Evolutionary conservation across 2,329 filamentous ascomycete genomes (phyloP).

Genomic region (Pseudogymnoascus sp.): DNA sequence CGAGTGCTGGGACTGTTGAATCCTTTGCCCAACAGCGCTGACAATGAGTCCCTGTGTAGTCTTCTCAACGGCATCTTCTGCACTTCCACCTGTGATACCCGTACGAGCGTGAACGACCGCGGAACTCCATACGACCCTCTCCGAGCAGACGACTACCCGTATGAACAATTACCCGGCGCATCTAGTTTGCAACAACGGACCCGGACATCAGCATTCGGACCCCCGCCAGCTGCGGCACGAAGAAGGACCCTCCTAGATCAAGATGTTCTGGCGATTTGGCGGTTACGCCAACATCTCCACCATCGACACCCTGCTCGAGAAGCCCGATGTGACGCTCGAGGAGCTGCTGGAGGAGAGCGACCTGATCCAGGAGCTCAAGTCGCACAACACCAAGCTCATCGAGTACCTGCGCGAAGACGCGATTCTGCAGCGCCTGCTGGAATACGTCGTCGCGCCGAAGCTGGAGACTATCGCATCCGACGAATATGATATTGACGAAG

Average conservation of each 20-base stretch:
- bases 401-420: slow-evolving; percentile 87
- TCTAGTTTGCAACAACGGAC: slow-evolving; percentile 17
- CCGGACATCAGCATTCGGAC: slow-evolving; percentile 17
- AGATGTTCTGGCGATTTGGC: slow-evolving; percentile 99
- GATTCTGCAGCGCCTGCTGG: slow-evolving; percentile 74
- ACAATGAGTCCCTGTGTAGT: not conserved
- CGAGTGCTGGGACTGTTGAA: not conserved
- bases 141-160: slow-evolving; percentile 18
- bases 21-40: not conserved
- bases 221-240: slow-evolving; percentile 22
- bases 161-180: slow-evolving; percentile 23
- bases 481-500: slow-evolving; percentile 42
- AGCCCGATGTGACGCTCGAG: slow-evolving; percentile 87
- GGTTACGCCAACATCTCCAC: slow-evolving; percentile 96
- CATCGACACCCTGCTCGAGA: slow-evolving; percentile 94
- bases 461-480: slow-evolving; percentile 48
- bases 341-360: slow-evolving; percentile 94
- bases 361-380: slow-evolving; percentile 93
- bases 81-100: not conserved
- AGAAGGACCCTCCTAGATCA: slow-evolving; percentile 36
- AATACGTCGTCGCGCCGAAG: slow-evolving; percentile 82
- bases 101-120: slow-evolving; percentile 5
- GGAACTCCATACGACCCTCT: slow-evolving; percentile 1
- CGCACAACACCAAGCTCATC: slow-evolving; percentile 95
- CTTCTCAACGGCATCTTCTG: slow-evolving; percentile 6